Evolutionary conservation across 805 yeast species (phyloP), one percentile per base, ranked within the genome.

Genomic region (Nakazawaea wyomingensis): DNA sequence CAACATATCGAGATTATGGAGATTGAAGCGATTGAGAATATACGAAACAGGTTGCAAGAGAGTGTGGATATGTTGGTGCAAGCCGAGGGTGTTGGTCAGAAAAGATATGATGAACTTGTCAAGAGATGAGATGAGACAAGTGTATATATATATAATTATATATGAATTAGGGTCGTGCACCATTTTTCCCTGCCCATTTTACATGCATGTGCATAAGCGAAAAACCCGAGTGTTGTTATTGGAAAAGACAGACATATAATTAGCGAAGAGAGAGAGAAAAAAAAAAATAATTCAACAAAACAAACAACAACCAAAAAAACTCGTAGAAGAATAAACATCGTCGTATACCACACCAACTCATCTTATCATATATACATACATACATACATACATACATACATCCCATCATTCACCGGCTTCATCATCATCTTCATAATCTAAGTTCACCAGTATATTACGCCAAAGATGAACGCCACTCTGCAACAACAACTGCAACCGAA

Each of bases 1-100:
- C 16, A 36, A 9, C 44, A 46, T n/a, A 45, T 50, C 16, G 28
- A 27, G 3, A 37, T 19, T 10, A 34, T 48, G 19, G 55, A 51
- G 24, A 14, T 21, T 7, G 6, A 24, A 3, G 52, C 49, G 8
- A 50, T 51, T 6, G 39, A 30, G 8, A 26, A 35, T 17, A 43
- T 49, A 22, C 16, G 43, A 1, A 7, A n/a, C 3, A 14, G 20
- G 4, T 22, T 50, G 8, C 53, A 51, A 31, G 44, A 41, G 11
- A 21, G 39, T 13, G 45, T 50, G 10, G 47, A 44, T 18, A 13
- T 4, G 4, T 35, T 51, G 38, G 44, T 36, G 3, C 19, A 32
- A 13, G 50, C 52, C 1, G 51, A 48, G 21, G 30, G 18, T n/a
- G 27, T 14, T 3, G 52, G 48, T 6, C 53, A 51, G 26, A 31